Base-by-base conservation (phyloP, 371 early-diverging fungal genomes). In the Massospora cicadina region DNA sequence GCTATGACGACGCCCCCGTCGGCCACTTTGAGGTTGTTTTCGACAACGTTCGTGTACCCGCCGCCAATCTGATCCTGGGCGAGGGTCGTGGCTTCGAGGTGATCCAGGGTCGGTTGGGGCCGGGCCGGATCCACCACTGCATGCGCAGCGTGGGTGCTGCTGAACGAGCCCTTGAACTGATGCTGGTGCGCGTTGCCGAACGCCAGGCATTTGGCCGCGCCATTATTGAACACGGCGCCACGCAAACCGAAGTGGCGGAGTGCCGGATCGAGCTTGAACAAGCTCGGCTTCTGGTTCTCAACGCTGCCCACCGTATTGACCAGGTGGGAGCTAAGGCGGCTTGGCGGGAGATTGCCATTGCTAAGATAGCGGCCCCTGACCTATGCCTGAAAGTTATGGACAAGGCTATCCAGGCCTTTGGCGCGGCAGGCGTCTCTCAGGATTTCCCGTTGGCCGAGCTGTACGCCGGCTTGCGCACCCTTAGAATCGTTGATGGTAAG, bases 71-170 rank as follows among this genome's bases (percentile, higher is more conserved):
- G 62, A 72, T 97, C 27, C 78, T 91, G 55, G 95, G 95, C 33
- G 91, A 93, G 71, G 98, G 98, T 33, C 84, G 95, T 65, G 98
- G 98, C 0, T 95, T 97, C 71, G 98, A 97, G 70, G 82, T 97
- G 43, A 87, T 95, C 66, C 96, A 97, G 76, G 94, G 95, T 26
- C 84, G 98, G 13, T 78, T 97, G 21, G 98, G 98, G 10, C 95
- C 95, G 33, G 92, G 63, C 13, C 55, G 56, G 33, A 58, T 62
- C 55, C 25, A 63, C 24, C 66, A 64, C 29, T 85, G 91, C 76
- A 97, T 95, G 95, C 87, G 95, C 60, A 78, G 88, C 29, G 85
- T 97, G 63, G 98, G 98, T 58, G 81, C 88, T 77, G 95, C 91
- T 25, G 96, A 95, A 72, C 88, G 95, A 65, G 85, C 83, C 28